Percentiles rank a stretch among this genome's conserved stretches.
phyloP scores from a whole-genome alignment of 306 rosid species.

The Cucurbita pepo region DNA sequence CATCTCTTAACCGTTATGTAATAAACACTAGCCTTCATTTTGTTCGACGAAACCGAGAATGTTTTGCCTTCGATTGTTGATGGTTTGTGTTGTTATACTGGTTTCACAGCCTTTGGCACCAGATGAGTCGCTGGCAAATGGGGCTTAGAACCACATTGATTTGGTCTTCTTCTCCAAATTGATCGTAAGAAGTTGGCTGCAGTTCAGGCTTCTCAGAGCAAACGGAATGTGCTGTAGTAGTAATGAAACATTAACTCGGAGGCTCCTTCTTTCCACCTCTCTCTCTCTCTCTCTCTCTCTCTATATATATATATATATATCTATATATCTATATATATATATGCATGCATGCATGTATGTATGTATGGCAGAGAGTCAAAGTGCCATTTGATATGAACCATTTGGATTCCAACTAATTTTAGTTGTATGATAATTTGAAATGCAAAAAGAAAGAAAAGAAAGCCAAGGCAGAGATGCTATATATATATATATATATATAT shows the following conservation, averaged over 20 bases:
- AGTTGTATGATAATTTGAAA: conserved; percentile 19
- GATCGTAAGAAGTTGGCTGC: not conserved
- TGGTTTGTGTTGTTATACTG: conserved; percentile 17
- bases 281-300: too few species aligned
- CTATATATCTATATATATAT: too few species aligned
- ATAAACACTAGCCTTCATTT: not conserved
- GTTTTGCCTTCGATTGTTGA: conserved; percentile 1
- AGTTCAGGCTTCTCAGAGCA: not conserved
- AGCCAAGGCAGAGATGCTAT: not conserved
- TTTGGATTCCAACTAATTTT: conserved; percentile 26
- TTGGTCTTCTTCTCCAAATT: conserved; percentile 10
- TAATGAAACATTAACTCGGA: not conserved
- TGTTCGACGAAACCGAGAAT: not conserved
- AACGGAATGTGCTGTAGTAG: not conserved
- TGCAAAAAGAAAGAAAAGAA: not conserved
- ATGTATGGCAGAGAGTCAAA: conserved; percentile 22
- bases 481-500: too few species aligned
- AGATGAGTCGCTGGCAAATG: conserved; percentile 52
- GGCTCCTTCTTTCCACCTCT: not conserved
- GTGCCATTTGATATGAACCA: conserved; percentile 26
- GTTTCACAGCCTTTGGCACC: conserved; percentile 68
- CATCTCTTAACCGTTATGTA: too few species aligned
- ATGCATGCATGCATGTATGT: too few species aligned
- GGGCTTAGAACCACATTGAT: conserved; percentile 28
- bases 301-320: too few species aligned